Conservation (phyloP, 257 asterid species). For the Solanum clarkiae region DNA sequence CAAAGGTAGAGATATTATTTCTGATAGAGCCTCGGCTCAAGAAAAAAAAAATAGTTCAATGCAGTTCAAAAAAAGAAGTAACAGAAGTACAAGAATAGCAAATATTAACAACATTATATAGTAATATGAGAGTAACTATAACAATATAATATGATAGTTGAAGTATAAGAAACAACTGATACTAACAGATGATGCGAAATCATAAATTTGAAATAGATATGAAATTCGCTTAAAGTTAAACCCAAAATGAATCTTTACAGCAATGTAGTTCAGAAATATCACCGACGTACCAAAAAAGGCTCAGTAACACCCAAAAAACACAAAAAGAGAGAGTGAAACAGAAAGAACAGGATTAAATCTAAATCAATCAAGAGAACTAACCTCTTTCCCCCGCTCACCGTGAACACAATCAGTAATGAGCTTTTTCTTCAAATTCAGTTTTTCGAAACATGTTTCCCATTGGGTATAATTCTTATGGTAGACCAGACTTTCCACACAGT, state of each 20-base stretch:
- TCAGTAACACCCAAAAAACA: neutral
- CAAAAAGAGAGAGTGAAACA: neutral
- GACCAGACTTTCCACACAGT: conserved; percentile 66
- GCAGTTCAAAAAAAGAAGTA: no score
- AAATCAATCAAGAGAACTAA: conserved; percentile 12
- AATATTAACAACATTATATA: no score
- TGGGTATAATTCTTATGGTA: conserved; percentile 42
- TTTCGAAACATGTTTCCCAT: conserved; percentile 78
- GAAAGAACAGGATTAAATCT: neutral
- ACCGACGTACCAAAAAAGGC: neutral
- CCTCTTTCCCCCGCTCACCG: conserved; percentile 59
- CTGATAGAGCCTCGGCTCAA: neutral
- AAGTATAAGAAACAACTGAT: no score
- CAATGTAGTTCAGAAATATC: neutral
- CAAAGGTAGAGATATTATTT: neutral
- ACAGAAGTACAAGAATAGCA: neutral
- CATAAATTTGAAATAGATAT: neutral
- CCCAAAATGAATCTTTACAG: neutral
- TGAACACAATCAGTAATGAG: conserved; percentile 45
- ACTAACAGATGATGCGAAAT: neutral
- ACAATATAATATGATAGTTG: no score
- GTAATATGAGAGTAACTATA: no score
- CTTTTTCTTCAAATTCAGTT: conserved; percentile 51
- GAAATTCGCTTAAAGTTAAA: neutral
- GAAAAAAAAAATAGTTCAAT: neutral